phyloP scores from a whole-genome alignment of 2,329 filamentous ascomycete species.

The Endoconidiophora laricicola region DNA sequence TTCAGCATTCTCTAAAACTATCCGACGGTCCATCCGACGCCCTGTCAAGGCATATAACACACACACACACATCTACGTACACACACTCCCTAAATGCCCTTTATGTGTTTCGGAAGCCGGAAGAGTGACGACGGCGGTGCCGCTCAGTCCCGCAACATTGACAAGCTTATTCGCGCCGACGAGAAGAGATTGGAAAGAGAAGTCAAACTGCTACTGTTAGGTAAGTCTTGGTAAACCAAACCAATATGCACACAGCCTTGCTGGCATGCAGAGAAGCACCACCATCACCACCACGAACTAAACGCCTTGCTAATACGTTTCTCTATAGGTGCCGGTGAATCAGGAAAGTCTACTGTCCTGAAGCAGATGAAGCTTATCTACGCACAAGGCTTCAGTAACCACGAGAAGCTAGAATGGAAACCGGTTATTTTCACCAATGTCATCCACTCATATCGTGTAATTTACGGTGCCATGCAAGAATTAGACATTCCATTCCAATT shows the following conservation, averaged over 20 bases:
- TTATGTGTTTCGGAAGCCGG: slow-evolving; percentile 49
- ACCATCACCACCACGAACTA: slow-evolving; percentile 15
- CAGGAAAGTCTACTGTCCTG: slow-evolving; percentile 80
- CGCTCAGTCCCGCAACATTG: slow-evolving; percentile 58
- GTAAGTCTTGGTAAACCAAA: slow-evolving; percentile 30
- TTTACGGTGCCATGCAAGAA: slow-evolving; percentile 81
- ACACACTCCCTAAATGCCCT: slow-evolving; percentile 5
- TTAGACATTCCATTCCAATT: slow-evolving; percentile 65
- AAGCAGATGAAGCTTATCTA: slow-evolving; percentile 99
- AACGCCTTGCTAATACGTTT: slow-evolving; percentile 12
- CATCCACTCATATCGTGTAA: slow-evolving; percentile 77
- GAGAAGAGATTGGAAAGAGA: slow-evolving; percentile 75
- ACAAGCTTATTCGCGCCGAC: slow-evolving; percentile 70
- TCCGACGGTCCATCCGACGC: neutral
- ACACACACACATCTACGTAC: neutral
- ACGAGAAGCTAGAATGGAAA: slow-evolving; percentile 83
- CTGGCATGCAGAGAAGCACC: neutral
- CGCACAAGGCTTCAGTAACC: slow-evolving; percentile 74
- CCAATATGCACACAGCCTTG: neutral
- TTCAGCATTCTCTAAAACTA: neutral
- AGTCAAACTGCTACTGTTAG: slow-evolving; percentile 84
- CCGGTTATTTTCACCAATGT: slow-evolving; percentile 93
- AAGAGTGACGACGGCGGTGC: slow-evolving; percentile 32
- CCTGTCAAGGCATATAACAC: neutral
- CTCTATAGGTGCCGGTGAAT: slow-evolving; percentile 69